A percentile compares a stretch with the other conserved stretches of the same genome.
phyloP scores from a whole-genome alignment of 1,284 basidiomycete genomes.

The Porodaedalea pini region DNA sequence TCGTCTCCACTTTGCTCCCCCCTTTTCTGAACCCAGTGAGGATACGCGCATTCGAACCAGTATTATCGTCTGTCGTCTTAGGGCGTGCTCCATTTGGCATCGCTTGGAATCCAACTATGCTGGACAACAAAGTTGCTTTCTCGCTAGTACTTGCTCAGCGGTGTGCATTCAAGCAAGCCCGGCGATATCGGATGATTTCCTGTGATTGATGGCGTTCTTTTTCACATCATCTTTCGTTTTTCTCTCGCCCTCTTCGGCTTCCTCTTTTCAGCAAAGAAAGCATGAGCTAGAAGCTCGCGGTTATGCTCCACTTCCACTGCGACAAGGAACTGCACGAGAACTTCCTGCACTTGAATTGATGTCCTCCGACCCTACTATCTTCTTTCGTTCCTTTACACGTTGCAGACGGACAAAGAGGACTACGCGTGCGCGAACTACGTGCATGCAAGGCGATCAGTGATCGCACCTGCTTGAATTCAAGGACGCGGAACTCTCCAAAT shows the following conservation, averaged over 20 bases:
- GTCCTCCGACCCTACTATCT: constrained; percentile 21
- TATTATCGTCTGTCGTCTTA: constrained; percentile 64
- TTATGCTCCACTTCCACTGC: constrained; percentile 80
- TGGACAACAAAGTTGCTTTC: constrained; percentile 47
- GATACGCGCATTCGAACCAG: constrained; percentile 63
- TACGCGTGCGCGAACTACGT: too few relatives aligned
- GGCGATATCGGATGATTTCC: constrained; percentile 26
- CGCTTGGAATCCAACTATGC: constrained; percentile 43
- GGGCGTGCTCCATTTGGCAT: constrained; percentile 49
- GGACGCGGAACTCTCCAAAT: too few relatives aligned
- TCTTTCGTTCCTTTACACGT: too few relatives aligned
- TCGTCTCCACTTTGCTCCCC: neutral
- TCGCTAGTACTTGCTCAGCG: too few relatives aligned
- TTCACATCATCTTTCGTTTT: neutral
- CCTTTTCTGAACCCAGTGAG: constrained; percentile 36
- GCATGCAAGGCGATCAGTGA: too few relatives aligned
- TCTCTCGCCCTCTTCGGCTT: too few relatives aligned
- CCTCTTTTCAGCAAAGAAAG: constrained; percentile 32
- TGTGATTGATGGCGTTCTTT: too few relatives aligned
- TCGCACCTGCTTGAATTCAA: too few relatives aligned
- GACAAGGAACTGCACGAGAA: constrained; percentile 65
- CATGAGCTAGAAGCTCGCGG: constrained; percentile 42
- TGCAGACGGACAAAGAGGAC: too few relatives aligned
- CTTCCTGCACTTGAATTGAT: constrained; percentile 60
- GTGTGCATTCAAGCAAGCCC: constrained; percentile 38